Conservation (phyloP, 805 yeast genomes). For the Grigorovia yakushimaensis region DNA sequence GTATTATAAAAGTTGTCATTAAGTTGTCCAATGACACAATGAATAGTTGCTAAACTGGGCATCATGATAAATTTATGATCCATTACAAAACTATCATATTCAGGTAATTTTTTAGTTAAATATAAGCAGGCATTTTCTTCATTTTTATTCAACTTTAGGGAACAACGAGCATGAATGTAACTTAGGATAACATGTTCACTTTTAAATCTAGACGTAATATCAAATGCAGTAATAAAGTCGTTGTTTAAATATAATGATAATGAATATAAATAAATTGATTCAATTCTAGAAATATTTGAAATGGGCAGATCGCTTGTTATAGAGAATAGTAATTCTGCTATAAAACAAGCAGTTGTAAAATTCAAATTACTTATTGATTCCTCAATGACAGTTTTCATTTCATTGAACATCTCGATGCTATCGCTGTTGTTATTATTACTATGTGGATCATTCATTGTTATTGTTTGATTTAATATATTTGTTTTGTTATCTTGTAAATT, state of each 20-base stretch:
- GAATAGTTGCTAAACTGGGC: constrained; percentile 68
- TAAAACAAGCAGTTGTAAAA: constrained; percentile 64
- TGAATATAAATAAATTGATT: constrained; percentile 61
- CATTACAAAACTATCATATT: background rate
- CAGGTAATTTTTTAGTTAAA: constrained; percentile 6
- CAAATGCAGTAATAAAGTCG: constrained; percentile 54
- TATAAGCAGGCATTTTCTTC: constrained; percentile 10
- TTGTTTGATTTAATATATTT: background rate
- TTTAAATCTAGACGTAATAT: constrained; percentile 30
- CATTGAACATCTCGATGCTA: background rate
- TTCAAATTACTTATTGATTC: constrained; percentile 22
- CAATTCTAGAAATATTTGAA: constrained; percentile 31
- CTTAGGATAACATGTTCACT: constrained; percentile 62
- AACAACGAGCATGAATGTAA: constrained; percentile 62
- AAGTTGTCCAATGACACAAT: constrained; percentile 60
- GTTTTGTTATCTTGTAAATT: background rate
- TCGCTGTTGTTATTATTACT: background rate
- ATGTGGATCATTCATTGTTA: background rate
- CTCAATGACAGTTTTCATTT: constrained; percentile 12
- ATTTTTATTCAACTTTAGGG: constrained; percentile 15
- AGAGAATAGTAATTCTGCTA: constrained; percentile 72
- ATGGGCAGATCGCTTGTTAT: constrained; percentile 23
- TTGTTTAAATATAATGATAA: constrained; percentile 50
- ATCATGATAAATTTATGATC: constrained; percentile 22
- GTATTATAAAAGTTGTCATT: constrained; percentile 48